phyloP scores from a whole-genome alignment of 2,329 filamentous ascomycete genomes.

The Pseudocercospora fijiensis region DNA sequence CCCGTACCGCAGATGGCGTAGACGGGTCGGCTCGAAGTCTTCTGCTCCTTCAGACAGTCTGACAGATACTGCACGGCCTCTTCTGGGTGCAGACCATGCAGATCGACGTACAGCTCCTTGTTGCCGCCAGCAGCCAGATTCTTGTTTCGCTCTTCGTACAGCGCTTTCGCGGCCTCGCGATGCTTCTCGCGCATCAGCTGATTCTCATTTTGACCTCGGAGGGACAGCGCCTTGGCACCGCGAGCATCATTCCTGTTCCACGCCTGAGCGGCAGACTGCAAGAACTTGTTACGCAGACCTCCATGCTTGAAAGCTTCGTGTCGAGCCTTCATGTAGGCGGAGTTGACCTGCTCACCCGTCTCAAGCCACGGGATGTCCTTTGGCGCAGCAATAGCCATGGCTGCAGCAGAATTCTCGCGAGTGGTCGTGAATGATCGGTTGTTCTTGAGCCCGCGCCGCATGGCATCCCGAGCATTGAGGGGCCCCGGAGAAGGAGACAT shows the following conservation, averaged over 20 bases:
- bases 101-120: conserved; percentile 85
- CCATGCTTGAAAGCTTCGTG: conserved; percentile 97
- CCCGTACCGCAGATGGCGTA: conserved; percentile 97
- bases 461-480: conserved; percentile 51
- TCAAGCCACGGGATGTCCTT: conserved; percentile 96
- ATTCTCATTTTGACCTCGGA: conserved; percentile 94
- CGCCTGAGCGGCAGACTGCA: conserved; percentile 94
- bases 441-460: conserved; percentile 55
- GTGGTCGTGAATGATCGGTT: conserved; percentile 63
- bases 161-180: conserved; percentile 82
- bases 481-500: conserved; percentile 81
- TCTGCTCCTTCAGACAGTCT: conserved; percentile 80
- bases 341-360: conserved; percentile 86
- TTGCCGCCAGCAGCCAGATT: conserved; percentile 47
- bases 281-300: conserved; percentile 91
- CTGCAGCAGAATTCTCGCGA: conserved; percentile 75
- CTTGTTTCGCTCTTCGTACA: conserved; percentile 93
- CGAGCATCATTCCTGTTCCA: conserved; percentile 98
- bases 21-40: conserved; percentile 67
- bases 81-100: conserved; percentile 97
- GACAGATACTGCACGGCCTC: conserved; percentile 95
- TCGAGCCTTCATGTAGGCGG: conserved; percentile 89
- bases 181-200: conserved; percentile 96
- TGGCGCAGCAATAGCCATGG: conserved; percentile 79
- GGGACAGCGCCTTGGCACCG: conserved; percentile 88